These are phyloP conservation scores for Epichloe bromicola DNA, from an alignment of 2,329 filamentous ascomycete genomes.

Conservation along the genomic window DNA sequence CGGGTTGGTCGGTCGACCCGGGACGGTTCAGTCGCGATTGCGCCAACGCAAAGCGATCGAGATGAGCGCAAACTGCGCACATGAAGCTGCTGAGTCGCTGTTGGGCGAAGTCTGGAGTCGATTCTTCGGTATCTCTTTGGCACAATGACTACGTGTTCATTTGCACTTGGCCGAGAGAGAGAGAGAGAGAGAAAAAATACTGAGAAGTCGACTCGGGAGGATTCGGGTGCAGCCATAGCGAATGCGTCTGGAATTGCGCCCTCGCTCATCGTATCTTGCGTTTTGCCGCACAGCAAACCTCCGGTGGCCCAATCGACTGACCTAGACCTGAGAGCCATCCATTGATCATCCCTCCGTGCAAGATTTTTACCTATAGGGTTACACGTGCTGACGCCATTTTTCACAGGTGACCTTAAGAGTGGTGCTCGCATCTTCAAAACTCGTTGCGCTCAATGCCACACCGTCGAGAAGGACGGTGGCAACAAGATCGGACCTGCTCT, in stretches of 20 bases:
- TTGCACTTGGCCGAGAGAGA: not conserved
- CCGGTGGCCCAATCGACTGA: not conserved
- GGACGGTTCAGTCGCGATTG: constrained; percentile 11
- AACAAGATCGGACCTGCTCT: constrained; percentile 99
- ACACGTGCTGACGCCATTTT: not conserved
- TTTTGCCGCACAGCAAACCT: not conserved
- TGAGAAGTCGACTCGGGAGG: not conserved
- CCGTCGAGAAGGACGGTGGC: constrained; percentile 73
- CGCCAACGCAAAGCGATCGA: constrained; percentile 5
- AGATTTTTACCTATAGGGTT: not conserved
- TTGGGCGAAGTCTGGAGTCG: not conserved
- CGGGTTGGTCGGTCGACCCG: not conserved
- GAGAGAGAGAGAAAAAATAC: not conserved
- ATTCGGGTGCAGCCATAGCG: not conserved
- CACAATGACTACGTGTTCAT: not conserved
- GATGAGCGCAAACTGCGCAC: not conserved
- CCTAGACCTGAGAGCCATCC: not conserved
- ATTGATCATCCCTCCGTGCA: too few relatives aligned
- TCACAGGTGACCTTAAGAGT: constrained; percentile 79
- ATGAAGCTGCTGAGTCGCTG: not conserved
- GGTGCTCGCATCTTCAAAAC: constrained; percentile 99
- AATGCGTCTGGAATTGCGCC: not conserved
- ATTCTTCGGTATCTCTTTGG: not conserved
- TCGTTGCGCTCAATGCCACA: constrained; percentile 97
- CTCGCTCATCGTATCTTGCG: not conserved